Evolutionary conservation across 148 eudicot genomes (phyloP).

Genomic region (Nyssa sinensis): DNA sequence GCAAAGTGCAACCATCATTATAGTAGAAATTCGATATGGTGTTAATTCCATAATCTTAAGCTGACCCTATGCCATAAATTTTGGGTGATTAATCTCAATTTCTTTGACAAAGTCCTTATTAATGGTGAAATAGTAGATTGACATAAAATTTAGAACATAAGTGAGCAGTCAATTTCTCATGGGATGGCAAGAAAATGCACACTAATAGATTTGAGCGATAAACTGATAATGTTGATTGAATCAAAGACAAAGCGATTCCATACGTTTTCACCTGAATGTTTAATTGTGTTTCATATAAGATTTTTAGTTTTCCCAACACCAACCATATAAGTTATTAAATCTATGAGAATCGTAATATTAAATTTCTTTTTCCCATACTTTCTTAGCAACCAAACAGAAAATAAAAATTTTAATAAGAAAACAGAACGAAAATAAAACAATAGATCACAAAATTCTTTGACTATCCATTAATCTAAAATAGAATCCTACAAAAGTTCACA

Average conservation of each 20-base stretch:
- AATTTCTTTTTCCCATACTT: background rate
- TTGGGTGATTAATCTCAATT: background rate
- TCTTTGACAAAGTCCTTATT: background rate
- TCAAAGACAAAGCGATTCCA: background rate
- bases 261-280: background rate
- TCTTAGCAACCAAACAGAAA: background rate
- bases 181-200: too few relatives aligned
- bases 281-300: background rate
- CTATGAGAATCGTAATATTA: background rate
- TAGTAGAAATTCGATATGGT: background rate
- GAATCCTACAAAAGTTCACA: background rate
- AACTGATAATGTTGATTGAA: constrained; percentile 4
- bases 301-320: background rate
- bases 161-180: background rate
- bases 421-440: background rate
- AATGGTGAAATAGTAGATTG: background rate
- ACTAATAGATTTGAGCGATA: too few relatives aligned
- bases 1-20: background rate
- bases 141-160: background rate
- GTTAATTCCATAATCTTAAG: background rate
- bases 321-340: background rate
- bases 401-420: background rate
- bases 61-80: background rate
- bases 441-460: background rate
- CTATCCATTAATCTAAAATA: background rate